Evolutionary conservation across 106 monocot genomes (phyloP).

Genomic region (Alisma plantagoaquatica): DNA sequence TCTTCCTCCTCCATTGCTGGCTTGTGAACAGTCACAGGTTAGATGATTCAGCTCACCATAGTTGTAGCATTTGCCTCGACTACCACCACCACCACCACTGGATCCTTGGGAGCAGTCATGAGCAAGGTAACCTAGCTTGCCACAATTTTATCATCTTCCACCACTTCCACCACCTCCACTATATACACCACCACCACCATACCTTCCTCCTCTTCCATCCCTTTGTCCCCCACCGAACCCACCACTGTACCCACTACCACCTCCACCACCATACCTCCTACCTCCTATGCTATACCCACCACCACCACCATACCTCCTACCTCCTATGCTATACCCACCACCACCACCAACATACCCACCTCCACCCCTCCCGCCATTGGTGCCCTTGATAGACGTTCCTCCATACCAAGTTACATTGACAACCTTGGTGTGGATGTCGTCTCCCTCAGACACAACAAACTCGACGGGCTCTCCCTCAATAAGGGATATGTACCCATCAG

Average conservation of each 20-base stretch:
- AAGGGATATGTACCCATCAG: constrained; percentile 24
- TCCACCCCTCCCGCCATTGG: background rate
- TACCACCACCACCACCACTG: constrained; percentile 2
- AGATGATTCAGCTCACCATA: too few relatives aligned
- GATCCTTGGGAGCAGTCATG: constrained; percentile 1
- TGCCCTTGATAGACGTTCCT: background rate
- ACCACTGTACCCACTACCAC: background rate
- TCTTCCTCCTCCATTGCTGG: background rate
- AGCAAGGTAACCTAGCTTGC: constrained; percentile 3
- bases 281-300: background rate
- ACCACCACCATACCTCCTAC: background rate
- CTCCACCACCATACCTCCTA: background rate
- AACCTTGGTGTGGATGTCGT: constrained; percentile 17
- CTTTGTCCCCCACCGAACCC: background rate
- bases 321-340: background rate
- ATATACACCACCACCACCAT: background rate
- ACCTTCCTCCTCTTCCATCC: background rate
- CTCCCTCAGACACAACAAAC: constrained; percentile 17
- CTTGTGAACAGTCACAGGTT: too few relatives aligned
- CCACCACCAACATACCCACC: background rate
- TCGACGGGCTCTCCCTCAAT: constrained; percentile 26
- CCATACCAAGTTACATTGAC: constrained; percentile 3
- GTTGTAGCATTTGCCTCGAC: too few relatives aligned
- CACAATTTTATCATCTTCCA: constrained; percentile 8
- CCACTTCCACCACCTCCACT: constrained; percentile 2